Evolutionary conservation across 2,329 filamentous ascomycete species (phyloP), one percentile per base, ranked within the genome.

Genomic region (Trichoderma koningiopsis): DNA sequence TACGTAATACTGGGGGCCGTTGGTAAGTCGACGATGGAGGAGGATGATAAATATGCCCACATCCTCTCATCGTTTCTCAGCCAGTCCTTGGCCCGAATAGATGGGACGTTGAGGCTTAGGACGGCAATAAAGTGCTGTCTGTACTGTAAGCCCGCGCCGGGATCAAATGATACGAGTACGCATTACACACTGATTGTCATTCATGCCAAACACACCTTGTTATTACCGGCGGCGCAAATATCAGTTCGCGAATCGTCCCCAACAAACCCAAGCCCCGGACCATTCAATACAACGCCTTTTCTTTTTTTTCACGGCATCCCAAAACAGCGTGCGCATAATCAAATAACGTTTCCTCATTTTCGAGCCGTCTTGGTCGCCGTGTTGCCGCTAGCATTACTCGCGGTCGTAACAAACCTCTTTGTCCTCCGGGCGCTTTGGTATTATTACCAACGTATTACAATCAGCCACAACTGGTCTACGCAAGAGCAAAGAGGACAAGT

Each of bases 1-100:
- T 68, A 68, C 65, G 65, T 68, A 68, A 68, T 67, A 31, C 16
- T 57, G 64, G 56, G 52, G 64, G 64, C 62, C 62, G 33, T n/a
- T 24, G 53, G 13, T 56, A 13, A 52, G 61, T 57, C 40, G 63
- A 40, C 14, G 55, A 68, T 60, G 57, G 65, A 61, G 53, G 53
- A 47, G 24, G 33, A 52, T 66, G 57, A 68, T 68, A 68, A 68
- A 68, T 60, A 60, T 40, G 63, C n/a, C 47, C 47, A 27, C 43
- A 22, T 61, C 33, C 33, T 68, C 65, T 47, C 33, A 35, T 60
- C 57, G 3, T 10, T 52, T 27, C 40, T 43, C 63, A 43, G 29
- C 37, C 37, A 52, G 37, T 31, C 55, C 58, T 31, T 24, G 63
- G 29, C 27, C 55, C 37, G n/a, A 22, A 49, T 24, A 37, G 37